Percentiles rank a stretch among this genome's conserved stretches.
phyloP scores from a whole-genome alignment of 371 early-diverging fungal species.

The Mortierella sp. region DNA sequence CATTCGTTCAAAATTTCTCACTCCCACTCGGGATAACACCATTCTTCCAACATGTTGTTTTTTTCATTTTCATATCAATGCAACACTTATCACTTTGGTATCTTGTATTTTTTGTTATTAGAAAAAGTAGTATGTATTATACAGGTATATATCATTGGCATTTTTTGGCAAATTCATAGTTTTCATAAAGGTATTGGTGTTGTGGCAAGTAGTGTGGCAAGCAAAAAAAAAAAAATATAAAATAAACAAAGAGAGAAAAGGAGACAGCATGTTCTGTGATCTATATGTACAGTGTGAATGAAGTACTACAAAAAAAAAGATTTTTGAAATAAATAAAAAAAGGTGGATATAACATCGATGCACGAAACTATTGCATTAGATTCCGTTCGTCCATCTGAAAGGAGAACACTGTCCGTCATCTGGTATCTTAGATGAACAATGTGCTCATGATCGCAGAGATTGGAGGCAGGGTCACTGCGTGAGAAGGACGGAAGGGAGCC shows the following conservation, averaged over 20 bases:
- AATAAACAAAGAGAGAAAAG: neutral
- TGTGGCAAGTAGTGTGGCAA: constrained; percentile 21
- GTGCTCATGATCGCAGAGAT: constrained; percentile 56
- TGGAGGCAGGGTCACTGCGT: constrained; percentile 52
- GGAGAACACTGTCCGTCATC: neutral
- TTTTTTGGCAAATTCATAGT: neutral
- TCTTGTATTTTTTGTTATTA: neutral
- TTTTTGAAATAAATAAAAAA: neutral
- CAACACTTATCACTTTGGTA: neutral
- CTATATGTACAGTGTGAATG: constrained; percentile 13
- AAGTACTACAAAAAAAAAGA: constrained; percentile 2
- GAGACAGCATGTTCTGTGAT: neutral
- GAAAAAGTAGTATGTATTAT: neutral
- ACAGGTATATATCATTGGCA: neutral
- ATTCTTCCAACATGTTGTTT: neutral
- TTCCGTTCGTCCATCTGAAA: neutral
- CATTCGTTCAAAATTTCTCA: constrained; percentile 1
- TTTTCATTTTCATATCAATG: neutral
- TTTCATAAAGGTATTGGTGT: neutral
- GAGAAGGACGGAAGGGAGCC: constrained; percentile 53
- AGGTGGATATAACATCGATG: neutral
- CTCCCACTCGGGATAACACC: neutral
- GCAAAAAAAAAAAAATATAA: neutral
- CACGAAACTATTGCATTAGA: neutral
- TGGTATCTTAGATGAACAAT: constrained; percentile 31